Percentiles rank a stretch among this genome's conserved stretches.
phyloP scores from a whole-genome alignment of 225 moss, liverwort and hornwort genomes.

The Marchantia polymorpha region DNA sequence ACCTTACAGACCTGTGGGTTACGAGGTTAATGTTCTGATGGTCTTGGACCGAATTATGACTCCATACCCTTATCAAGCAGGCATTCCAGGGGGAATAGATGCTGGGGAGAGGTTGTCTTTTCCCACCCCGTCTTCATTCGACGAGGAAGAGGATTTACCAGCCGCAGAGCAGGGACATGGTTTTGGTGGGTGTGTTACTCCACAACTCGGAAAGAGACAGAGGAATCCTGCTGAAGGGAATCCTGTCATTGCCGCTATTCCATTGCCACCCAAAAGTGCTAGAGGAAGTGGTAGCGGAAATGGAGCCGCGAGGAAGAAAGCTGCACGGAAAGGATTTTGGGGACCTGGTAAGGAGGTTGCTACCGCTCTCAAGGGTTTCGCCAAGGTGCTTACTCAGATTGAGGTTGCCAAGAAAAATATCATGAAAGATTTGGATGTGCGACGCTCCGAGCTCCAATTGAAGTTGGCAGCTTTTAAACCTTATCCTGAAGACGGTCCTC shows the following conservation, averaged over 20 bases:
- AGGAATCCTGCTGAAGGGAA: not conserved
- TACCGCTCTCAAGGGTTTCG: constrained; percentile 27
- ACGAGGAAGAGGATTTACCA: constrained; percentile 25
- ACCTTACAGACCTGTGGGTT: constrained; percentile 12
- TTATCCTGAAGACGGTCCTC: not conserved
- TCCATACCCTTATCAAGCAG: constrained; percentile 28
- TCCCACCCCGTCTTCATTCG: constrained; percentile 25
- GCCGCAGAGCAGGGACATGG: not conserved
- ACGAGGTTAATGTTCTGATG: constrained; percentile 20
- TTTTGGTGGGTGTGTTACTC: not conserved
- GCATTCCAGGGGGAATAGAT: constrained; percentile 41
- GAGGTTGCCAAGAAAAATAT: constrained; percentile 32
- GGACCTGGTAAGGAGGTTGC: constrained; percentile 16
- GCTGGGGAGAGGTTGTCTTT: constrained; percentile 25
- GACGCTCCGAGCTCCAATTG: constrained; percentile 27
- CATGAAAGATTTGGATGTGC: constrained; percentile 29
- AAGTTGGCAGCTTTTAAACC: constrained; percentile 15
- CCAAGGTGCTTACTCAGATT: constrained; percentile 24
- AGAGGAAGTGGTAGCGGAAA: not conserved
- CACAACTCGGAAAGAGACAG: constrained; percentile 16
- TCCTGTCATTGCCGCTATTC: not conserved
- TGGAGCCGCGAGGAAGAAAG: constrained; percentile 16
- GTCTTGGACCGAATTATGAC: constrained; percentile 32
- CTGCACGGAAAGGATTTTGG: not conserved
- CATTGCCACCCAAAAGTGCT: not conserved